Evolutionary conservation across 2,329 filamentous ascomycete genomes (phyloP).

Genomic region (Xylaria digitata): DNA sequence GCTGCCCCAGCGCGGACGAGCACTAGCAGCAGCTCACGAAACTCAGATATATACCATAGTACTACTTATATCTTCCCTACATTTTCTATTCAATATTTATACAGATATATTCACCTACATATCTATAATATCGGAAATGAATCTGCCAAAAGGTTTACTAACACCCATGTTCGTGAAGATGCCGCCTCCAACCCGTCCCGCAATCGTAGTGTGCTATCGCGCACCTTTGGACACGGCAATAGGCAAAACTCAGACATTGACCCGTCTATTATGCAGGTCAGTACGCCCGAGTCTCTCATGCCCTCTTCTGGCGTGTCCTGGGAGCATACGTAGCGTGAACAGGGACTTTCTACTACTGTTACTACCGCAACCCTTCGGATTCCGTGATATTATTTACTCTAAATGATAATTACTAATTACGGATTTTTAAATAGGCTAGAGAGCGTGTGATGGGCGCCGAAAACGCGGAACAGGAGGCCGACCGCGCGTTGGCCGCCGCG

Average conservation of each 20-base stretch:
- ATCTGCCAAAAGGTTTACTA: neutral
- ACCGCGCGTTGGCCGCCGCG: constrained; percentile 70
- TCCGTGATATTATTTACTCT: no score
- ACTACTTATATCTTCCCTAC: neutral
- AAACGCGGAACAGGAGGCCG: constrained; percentile 71
- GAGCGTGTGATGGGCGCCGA: constrained; percentile 73
- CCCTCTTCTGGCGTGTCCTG: no score
- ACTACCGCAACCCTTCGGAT: no score
- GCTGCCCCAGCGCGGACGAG: constrained; percentile 37
- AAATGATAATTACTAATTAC: no score
- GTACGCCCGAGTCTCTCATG: no score
- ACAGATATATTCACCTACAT: constrained; percentile 4
- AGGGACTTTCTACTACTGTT: no score
- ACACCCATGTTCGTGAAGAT: constrained; percentile 26
- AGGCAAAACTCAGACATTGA: constrained; percentile 64
- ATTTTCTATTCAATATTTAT: neutral
- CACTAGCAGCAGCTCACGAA: constrained; percentile 42
- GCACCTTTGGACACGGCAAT: constrained; percentile 58
- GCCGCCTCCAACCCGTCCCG: constrained; percentile 40
- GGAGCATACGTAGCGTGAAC: no score
- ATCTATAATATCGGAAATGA: neutral
- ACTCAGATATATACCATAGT: constrained; percentile 42
- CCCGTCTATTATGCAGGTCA: constrained; percentile 64
- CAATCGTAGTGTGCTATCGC: constrained; percentile 56
- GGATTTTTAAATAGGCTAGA: constrained; percentile 54